Base-by-base conservation (phyloP, 768 basidiomycete genomes). In the Russula virescens region DNA sequence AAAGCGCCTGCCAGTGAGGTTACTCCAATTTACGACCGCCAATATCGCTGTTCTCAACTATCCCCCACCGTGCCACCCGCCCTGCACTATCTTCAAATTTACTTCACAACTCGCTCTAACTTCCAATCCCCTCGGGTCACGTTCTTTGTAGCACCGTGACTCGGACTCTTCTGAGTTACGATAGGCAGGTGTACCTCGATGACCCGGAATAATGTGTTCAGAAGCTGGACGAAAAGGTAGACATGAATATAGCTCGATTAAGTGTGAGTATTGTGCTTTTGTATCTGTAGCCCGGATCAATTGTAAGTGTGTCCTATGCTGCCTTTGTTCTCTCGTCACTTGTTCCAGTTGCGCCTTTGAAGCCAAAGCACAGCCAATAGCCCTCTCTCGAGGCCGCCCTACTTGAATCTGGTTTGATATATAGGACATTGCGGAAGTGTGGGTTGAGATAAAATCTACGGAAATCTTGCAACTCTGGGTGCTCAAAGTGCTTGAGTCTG, bases 301-400 rank as follows among this genome's bases (percentile, higher is more conserved):
- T 26, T 19, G 19, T 31, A 31, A 4, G 31, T n/a, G n/a, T 14
- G 21, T 23, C 16, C 34, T 47, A 25, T 26, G 23, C 9, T 26
- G 4, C 43, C 23, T 23, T 54, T 25, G 10, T 11, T 13, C 16
- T 7, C 18, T 14, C 45, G 28, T 31, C 19, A 9, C 31, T 5
- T 21, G 21, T 11, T 42, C 25, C 28, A 40, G 40, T 26, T 49
- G 19, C 53, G 2, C 63, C 65, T 53, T 58, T 65, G 80, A 81
- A 93, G 1, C 91, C 91, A 51, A 83, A 77, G 71, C 94, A 97
- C 10, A 97, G 76, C 77, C 87, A 95, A 73, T 94, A 98, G 0
- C 83, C 87, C 70, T 98, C 95, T 31, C 83, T 80, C 0, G 90
- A 93, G 61, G 87, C 87, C 0, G 81, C 68, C 9, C 94, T 80